Evolutionary conservation across 805 yeast genomes (phyloP).

Genomic region (Metschnikowia hibisci): DNA sequence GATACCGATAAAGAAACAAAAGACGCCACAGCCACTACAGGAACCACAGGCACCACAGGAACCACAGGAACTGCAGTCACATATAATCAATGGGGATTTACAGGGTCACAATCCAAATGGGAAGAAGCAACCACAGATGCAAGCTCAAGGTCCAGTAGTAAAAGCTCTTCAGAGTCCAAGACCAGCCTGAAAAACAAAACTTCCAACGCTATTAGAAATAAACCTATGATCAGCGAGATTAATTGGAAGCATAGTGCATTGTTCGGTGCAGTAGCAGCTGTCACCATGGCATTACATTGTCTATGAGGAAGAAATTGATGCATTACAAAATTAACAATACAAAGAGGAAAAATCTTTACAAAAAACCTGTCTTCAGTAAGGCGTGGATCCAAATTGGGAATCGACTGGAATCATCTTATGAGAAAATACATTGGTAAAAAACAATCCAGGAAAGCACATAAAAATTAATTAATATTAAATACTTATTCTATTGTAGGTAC

Average conservation of each 20-base stretch:
- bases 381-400: too few species aligned
- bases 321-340: too few species aligned
- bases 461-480: too few species aligned
- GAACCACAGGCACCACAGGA: constrained; percentile 4
- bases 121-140: constrained; percentile 14
- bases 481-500: too few species aligned
- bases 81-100: constrained; percentile 42
- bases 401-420: too few species aligned
- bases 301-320: background rate
- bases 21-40: background rate
- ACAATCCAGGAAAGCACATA: too few species aligned
- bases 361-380: too few species aligned
- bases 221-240: background rate
- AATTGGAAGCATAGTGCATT: constrained; percentile 11
- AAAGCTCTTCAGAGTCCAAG: constrained; percentile 7
- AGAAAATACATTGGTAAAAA: too few species aligned
- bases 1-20: constrained; percentile 4
- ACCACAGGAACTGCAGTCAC: constrained; percentile 13
- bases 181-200: constrained; percentile 5
- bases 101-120: constrained; percentile 39
- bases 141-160: background rate
- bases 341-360: too few species aligned
- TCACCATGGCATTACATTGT: constrained; percentile 12
- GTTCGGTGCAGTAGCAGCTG: constrained; percentile 9
- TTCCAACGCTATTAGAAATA: constrained; percentile 1